Base-by-base conservation (phyloP, 1,139 yeast genomes). In the Blastobotrys illinoisensis region DNA sequence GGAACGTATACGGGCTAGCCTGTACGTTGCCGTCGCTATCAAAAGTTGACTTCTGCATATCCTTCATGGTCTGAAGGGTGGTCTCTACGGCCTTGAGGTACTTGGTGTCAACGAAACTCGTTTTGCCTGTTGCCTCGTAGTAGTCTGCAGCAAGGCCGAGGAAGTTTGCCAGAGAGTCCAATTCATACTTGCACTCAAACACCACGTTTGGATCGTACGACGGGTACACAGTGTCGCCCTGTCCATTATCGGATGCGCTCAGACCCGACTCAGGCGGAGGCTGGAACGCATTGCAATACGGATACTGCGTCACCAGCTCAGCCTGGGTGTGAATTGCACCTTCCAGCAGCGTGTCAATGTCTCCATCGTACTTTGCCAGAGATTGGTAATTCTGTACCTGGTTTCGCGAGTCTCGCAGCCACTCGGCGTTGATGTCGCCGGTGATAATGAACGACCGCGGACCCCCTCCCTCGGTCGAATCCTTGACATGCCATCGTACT, bases 241-340 rank as follows among this genome's bases (percentile, higher is more conserved):
- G 81, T 4, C 87, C 78, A 3, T 79, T 72, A 13, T 80, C 83
- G 47, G 73, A 71, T 6, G 60, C 48, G 49, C 72, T 74, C 19
- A 87, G 78, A 0, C 77, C 77, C 0, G 88, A 80, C 4, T 75
- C 78, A 0, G 77, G 76, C 0, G 96, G 96, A 1, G 96, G 95
- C 63, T 88, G 95, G 73, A 87, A 88, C 0, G 96, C 96, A 68
- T 88, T 88, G 70, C 96, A 88, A 67, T 86, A 88, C 0, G 96
- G 95, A 5, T 86, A 79, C 28, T 72, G 73, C 32, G 71, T 63
- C 14, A 88, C 74, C 62, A 79, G 86, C 26, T 75, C 71, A 0
- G 88, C 85, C 67, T 88, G 96, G 23, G 88, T 86, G 58, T 82
- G 79, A 53, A 88, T 86, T 1, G 96, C 95, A 3, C 96, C 96